phyloP scores from a whole-genome alignment of 139 green algal species.

The Chlamydomonas eustigma region DNA sequence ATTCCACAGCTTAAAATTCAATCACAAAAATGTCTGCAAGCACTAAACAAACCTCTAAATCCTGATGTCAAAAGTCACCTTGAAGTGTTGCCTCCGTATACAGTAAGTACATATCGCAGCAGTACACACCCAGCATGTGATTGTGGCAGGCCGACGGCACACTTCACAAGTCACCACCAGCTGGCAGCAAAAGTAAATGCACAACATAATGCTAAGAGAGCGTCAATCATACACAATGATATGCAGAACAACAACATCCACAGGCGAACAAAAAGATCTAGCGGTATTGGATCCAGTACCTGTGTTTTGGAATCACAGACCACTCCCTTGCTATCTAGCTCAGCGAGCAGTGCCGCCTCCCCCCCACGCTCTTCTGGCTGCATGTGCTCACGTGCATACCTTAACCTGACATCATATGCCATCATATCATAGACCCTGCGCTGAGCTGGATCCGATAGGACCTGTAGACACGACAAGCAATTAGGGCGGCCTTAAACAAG shows the following conservation, averaged over 20 bases:
- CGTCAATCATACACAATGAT: too few relatives aligned
- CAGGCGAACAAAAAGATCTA: too few relatives aligned
- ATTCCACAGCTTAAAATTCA: too few relatives aligned
- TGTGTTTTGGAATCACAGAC: conserved; percentile 1
- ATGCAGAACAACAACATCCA: too few relatives aligned
- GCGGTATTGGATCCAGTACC: too few relatives aligned
- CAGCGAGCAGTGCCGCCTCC: not conserved
- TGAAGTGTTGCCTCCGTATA: conserved; percentile 78
- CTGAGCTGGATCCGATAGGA: not conserved
- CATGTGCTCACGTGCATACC: conserved; percentile 1
- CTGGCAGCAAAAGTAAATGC: too few relatives aligned
- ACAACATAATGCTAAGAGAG: too few relatives aligned
- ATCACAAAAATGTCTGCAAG: too few relatives aligned
- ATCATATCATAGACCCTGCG: not conserved
- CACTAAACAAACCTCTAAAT: too few relatives aligned
- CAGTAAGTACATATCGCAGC: conserved; percentile 76
- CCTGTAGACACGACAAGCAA: not conserved
- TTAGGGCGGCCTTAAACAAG: too few relatives aligned
- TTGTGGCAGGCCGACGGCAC: conserved; percentile 71
- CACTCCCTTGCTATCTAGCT: not conserved
- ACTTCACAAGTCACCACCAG: conserved; percentile 86
- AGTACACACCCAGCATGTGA: conserved; percentile 32
- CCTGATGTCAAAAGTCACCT: too few relatives aligned
- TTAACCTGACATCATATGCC: not conserved
- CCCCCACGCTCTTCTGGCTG: not conserved